Percentiles rank a stretch among this genome's conserved stretches.
phyloP scores from a whole-genome alignment of 2,329 filamentous ascomycete genomes.

The Aspergillus clavatus region DNA sequence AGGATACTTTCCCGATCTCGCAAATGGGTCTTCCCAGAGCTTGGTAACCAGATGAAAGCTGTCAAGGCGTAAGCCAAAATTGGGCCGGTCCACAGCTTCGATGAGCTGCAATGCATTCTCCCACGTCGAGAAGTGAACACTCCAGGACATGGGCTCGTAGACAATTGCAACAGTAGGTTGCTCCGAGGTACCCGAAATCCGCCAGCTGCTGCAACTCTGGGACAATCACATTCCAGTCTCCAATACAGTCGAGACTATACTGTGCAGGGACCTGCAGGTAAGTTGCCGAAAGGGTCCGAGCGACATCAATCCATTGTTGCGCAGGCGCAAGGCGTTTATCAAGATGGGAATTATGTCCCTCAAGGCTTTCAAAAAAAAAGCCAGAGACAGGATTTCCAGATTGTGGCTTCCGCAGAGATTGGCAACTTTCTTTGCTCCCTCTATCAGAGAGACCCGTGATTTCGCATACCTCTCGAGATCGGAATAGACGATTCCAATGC shows the following conservation, averaged over 20 bases:
- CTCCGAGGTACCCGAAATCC: constrained; percentile 22
- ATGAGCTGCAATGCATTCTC: constrained; percentile 26
- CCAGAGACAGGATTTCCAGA: constrained; percentile 27
- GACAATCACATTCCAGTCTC: constrained; percentile 25
- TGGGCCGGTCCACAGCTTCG: constrained; percentile 25
- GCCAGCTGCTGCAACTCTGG: constrained; percentile 29
- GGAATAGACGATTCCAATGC: constrained; percentile 30
- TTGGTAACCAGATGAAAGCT: constrained; percentile 32
- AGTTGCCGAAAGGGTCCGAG: constrained; percentile 20
- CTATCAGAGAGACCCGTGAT: constrained; percentile 10
- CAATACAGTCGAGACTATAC: constrained; percentile 20
- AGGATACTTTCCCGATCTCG: constrained; percentile 21
- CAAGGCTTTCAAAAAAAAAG: constrained; percentile 37
- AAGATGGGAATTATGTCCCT: constrained; percentile 27
- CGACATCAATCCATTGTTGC: constrained; percentile 29
- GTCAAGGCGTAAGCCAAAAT: constrained; percentile 38
- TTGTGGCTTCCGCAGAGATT: constrained; percentile 14
- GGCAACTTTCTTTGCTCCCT: constrained; percentile 16
- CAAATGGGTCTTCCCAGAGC: constrained; percentile 30
- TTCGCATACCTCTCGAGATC: constrained; percentile 25
- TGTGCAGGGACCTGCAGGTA: constrained; percentile 33
- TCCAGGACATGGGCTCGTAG: constrained; percentile 35
- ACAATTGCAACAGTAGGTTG: constrained; percentile 27
- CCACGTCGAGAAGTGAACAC: constrained; percentile 30
- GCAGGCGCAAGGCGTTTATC: constrained; percentile 24